Base-by-base conservation (phyloP, 176 grass and related monocot genomes). In the Bothriochloa decipiens region DNA sequence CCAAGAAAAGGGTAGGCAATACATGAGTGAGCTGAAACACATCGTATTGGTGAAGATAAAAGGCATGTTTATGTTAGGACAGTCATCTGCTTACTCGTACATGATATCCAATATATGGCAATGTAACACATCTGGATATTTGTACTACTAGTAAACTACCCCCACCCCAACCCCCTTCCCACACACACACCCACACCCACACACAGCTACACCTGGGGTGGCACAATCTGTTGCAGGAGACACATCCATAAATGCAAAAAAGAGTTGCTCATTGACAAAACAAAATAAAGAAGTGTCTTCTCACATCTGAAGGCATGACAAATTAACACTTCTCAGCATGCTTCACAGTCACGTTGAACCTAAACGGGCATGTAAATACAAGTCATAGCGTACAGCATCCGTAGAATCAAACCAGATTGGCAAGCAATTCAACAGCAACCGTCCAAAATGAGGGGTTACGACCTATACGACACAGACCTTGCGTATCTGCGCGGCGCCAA, bases 171-270 rank as follows among this genome's bases (percentile, higher is more conserved):
- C 29, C 29, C 29, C 29, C 29, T 32, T 32, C 29, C 29, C 29
- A 47, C 16, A 47, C 7, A 40, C 5, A 4, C 26, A 27, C 60
- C 10, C 53, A 7, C 53, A 0, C 7, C 0, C 20, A 7, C 20
- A 0, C 53, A 7, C 20, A 68, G 29, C 29, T 37, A 84, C 68
- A 3, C 61, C 78, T 4, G 12, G 18, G 75, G 35, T 52, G 41
- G 45, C 46, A 68, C 11, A 70, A 62, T 69, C 63, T 33, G 40
- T 33, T 33, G 12, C 27, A 84, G 14, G 49, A 36, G 25, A 17
- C 23, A 65, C 68, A 65, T 53, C 57, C 68, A 80, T 86, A 70
- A 81, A 73, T 76, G 86, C 27, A 35, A 61, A 5, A 29, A 68
- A 23, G 11, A 11, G 27, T 64, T 40, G 26, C 36, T 47, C 47